Base-by-base conservation (phyloP, 345 rosid genomes). In the Hibiscus mutabilis region DNA sequence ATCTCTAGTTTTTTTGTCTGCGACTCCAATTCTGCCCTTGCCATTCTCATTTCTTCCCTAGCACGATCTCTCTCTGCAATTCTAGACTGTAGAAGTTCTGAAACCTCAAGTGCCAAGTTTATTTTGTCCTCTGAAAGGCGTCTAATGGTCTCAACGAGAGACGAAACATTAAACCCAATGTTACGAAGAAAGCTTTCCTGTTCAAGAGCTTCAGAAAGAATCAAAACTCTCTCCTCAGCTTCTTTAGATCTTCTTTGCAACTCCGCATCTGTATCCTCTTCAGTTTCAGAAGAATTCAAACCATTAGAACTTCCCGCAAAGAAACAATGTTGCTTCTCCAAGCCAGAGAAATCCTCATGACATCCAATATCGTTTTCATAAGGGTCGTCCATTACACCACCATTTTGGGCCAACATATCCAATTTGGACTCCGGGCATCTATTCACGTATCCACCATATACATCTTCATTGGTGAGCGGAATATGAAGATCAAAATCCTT, bases 401-500 rank as follows among this genome's bases (percentile, higher is more conserved):
- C 42, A 35, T 6, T 35, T 35, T 35, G 42, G 42, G 42, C 10
- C 42, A 35, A 35, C 42, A 35, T 74, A 74, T 88, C 85, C 40
- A 82, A 65, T 66, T 68, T 72, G 70, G 88, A 78, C 68, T 83
- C 81, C 73, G 79, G 85, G 71, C 73, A 62, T 77, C 83, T 84
- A 69, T 74, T 76, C 68, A 72, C 60, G 59, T 89, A 83, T 72
- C 86, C 88, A 73, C 83, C 79, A 74, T 91, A 89, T 71, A 92
- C 75, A 78, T 88, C 97, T 81, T 91, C 91, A 61, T 86, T 74
- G 27, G 98, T 91, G 74, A 91, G 88, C 3, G 99, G 99, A 72
- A 78, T 51, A 72, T 72, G 84, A 19, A 29, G 68, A 63, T 81
- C 75, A 11, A 70, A 74, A 51, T 84, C 84, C 72, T 80, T 79